Evolutionary conservation across 1,139 yeast genomes (phyloP), one percentile per base, ranked within the genome.

Genomic region (Kodamaea anthophila): DNA sequence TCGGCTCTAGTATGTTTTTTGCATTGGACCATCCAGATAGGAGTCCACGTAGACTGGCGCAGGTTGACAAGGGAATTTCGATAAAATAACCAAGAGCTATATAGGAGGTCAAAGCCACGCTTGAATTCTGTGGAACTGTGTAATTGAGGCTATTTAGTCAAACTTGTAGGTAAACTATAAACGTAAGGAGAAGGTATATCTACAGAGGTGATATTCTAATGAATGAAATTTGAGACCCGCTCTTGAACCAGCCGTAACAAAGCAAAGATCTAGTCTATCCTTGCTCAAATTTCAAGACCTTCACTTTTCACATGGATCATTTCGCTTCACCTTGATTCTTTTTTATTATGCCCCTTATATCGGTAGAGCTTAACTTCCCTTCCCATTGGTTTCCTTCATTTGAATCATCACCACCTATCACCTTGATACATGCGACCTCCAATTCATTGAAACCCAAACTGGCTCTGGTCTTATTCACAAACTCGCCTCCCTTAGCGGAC

Each of bases 1-100:
- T 64, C 21, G 50, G 49, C 12, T 39, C 48, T 10, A 49, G 51
- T 11, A 50, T 60, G 36, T 65, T 65, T 18, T 60, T 91, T 34
- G 94, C 88, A 13, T 64, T 91, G 50, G 96, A 91, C 48, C 95
- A 85, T 49, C 85, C 91, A 6, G 96, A 86, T 53, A 72, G 93
- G 46, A 54, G 69, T 21, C 64, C 71, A 5, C 65, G 68, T 39
- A 65, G 71, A 31, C 60, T 58, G 22, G 54, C 60, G 28, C 63
- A 57, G 15, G 61, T 60, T 38, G 84, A 77, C 42, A 75, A 78
- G 41, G 81, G 85, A 9, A 77, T 79, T 34, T 74, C 76, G 32
- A 66, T 66, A 28, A 60, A 55, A 41, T 60, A 43, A 42, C 6
- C 18, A 9, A 16, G 9, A 6, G 18, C n/a, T n/a, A n/a, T n/a